These are phyloP conservation scores for Saposhnikovia divaricata DNA, from an alignment of 129 eudicot genomes.

Conservation along the genomic window DNA sequence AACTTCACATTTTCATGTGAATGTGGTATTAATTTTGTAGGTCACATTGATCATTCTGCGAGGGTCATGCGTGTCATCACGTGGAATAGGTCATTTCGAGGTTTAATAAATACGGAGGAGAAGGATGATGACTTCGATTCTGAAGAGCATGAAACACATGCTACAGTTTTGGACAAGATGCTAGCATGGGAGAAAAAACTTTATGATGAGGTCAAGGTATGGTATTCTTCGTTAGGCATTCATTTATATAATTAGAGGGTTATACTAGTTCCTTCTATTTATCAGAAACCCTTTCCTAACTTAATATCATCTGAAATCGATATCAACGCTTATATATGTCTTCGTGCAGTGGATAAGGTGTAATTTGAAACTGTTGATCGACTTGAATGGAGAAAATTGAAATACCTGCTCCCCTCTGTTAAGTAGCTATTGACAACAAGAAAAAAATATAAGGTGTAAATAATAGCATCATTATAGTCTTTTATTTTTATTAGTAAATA, in stretches of 20 bases:
- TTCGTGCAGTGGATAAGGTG: background rate
- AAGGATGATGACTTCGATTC: slow-evolving; percentile 76
- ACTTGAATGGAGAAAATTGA: background rate
- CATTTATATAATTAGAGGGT: background rate
- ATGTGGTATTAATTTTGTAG: slow-evolving; percentile 29
- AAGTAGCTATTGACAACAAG: background rate
- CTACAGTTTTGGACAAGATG: slow-evolving; percentile 94
- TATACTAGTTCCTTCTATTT: background rate
- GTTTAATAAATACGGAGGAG: slow-evolving; percentile 61
- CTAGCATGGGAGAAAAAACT: slow-evolving; percentile 99
- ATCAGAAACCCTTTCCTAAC: background rate
- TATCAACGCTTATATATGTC: background rate
- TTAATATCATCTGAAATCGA: no score
- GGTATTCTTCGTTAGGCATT: background rate
- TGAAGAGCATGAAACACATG: slow-evolving; percentile 96
- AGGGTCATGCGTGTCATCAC: slow-evolving; percentile 96
- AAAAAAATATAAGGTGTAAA: no score
- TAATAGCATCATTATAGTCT: no score
- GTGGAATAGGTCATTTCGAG: slow-evolving; percentile 92
- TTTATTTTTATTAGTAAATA: no score
- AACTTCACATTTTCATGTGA: background rate
- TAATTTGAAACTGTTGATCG: background rate
- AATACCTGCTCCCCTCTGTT: background rate
- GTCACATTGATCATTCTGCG: slow-evolving; percentile 91
- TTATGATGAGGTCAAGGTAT: slow-evolving; percentile 95